These are phyloP conservation scores for Suhomyces chickasaworum DNA, from an alignment of 1,139 yeast genomes.

Conservation along the genomic window DNA sequence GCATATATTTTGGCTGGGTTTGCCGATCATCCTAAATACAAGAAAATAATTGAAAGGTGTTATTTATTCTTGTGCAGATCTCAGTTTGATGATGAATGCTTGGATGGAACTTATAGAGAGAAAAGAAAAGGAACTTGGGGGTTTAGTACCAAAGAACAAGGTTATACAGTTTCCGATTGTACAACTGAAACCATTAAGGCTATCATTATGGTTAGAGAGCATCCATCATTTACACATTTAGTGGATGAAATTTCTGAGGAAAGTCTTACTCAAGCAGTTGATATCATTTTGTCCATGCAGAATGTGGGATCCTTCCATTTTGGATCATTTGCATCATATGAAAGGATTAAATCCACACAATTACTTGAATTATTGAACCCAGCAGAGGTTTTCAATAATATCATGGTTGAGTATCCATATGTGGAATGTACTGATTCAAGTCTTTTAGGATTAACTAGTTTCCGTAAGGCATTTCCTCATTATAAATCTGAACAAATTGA, in stretches of 20 bases:
- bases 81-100: constrained; percentile 83
- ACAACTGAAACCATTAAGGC: constrained; percentile 97
- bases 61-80: constrained; percentile 76
- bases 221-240: constrained; percentile 49
- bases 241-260: constrained; percentile 54
- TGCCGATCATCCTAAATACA: constrained; percentile 68
- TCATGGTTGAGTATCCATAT: constrained; percentile 98
- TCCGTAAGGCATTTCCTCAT: constrained; percentile 60
- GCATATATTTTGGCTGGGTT: constrained; percentile 79
- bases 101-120: constrained; percentile 78
- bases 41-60: constrained; percentile 60
- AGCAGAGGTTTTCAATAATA: constrained; percentile 96
- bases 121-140: constrained; percentile 95
- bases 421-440: constrained; percentile 98
- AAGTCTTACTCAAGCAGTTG: constrained; percentile 68
- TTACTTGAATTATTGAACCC: constrained; percentile 79
- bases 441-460: constrained; percentile 83
- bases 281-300: constrained; percentile 53
- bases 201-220: constrained; percentile 83
- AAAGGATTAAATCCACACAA: constrained; percentile 81
- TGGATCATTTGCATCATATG: constrained; percentile 95
- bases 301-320: constrained; percentile 78
- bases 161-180: constrained; percentile 95
- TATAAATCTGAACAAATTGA: constrained; percentile 69
- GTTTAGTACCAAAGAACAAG: constrained; percentile 92